A percentile compares a stretch with the other conserved stretches of the same genome.
phyloP scores from a whole-genome alignment of 805 yeast species.

The Jamesozyma lodderae region DNA sequence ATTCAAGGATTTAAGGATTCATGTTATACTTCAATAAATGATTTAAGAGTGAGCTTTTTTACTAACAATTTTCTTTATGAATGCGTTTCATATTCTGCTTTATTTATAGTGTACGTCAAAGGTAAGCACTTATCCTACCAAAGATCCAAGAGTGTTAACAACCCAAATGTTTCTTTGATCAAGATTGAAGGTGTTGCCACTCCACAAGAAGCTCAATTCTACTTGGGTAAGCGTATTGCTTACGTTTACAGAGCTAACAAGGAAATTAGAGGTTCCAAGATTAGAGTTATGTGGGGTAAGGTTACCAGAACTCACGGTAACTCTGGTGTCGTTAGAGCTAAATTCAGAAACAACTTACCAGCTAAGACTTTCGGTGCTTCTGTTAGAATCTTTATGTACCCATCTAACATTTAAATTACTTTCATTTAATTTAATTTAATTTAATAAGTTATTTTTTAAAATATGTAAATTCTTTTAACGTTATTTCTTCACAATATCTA shows the following conservation, averaged over 20 bases:
- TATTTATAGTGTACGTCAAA: conserved; percentile 85
- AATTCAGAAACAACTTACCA: conserved; percentile 98
- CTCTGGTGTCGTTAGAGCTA: conserved; percentile 97
- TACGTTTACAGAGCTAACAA: conserved; percentile 98
- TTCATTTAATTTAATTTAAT: too few species aligned
- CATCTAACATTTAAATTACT: conserved; percentile 85
- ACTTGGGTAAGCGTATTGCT: conserved; percentile 99
- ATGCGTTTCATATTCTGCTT: too few species aligned
- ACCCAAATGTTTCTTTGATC: conserved; percentile 95
- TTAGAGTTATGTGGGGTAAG: conserved; percentile 99
- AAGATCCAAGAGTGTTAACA: conserved; percentile 96
- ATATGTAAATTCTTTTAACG: conserved; percentile 6
- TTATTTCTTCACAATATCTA: conserved; percentile 1
- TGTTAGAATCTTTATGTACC: conserved; percentile 99
- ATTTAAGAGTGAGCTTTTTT: too few species aligned
- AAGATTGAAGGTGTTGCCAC: conserved; percentile 92
- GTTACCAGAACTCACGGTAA: conserved; percentile 98
- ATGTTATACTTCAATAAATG: too few species aligned
- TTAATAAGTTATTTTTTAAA: conserved; percentile 22
- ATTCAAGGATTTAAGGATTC: too few species aligned
- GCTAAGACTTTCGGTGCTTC: conserved; percentile 99
- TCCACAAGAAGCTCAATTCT: conserved; percentile 94
- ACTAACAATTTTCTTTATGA: too few species aligned
- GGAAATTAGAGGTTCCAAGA: conserved; percentile 97
- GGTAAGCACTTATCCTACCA: conserved; percentile 99